Evolutionary conservation across 2,329 filamentous ascomycete genomes (phyloP).

Genomic region (Calonectria pseudoturangicola): DNA sequence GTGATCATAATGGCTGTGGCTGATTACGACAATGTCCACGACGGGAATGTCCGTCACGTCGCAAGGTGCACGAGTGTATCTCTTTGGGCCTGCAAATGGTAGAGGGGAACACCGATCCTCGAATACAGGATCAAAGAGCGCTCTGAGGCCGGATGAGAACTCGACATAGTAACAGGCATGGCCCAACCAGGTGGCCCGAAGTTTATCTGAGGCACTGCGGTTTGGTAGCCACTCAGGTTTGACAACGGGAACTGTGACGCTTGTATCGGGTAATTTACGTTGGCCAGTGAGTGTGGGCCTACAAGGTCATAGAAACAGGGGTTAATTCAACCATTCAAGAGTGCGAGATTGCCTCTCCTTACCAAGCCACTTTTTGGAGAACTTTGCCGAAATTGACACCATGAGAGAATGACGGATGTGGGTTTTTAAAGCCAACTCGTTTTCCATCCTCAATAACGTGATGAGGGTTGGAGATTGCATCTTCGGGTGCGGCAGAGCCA

Average conservation of each 20-base stretch:
- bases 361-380: background rate
- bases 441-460: background rate
- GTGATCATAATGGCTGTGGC: slow-evolving; percentile 18
- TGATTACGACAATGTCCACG: slow-evolving; percentile 4
- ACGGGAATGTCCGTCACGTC: slow-evolving; percentile 4
- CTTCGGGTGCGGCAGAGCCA: background rate
- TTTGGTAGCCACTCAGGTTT: slow-evolving; percentile 14
- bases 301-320: background rate
- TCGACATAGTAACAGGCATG: slow-evolving; percentile 20
- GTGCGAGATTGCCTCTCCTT: background rate
- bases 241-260: background rate
- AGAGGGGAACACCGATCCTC: slow-evolving; percentile 9
- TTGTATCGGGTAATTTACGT: slow-evolving; percentile 11
- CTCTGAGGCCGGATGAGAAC: background rate
- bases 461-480: slow-evolving; percentile 11
- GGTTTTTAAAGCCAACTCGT: slow-evolving; percentile 14
- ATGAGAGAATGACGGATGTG: slow-evolving; percentile 16
- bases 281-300: slow-evolving; percentile 18
- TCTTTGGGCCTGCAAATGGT: slow-evolving; percentile 5
- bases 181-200: slow-evolving; percentile 10
- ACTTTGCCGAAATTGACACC: background rate
- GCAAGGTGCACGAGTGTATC: slow-evolving; percentile 4
- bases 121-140: slow-evolving; percentile 6
- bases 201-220: slow-evolving; percentile 3
- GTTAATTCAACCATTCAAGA: background rate